Conservation (phyloP, 306 rosid species). For the Sindora glabra region DNA sequence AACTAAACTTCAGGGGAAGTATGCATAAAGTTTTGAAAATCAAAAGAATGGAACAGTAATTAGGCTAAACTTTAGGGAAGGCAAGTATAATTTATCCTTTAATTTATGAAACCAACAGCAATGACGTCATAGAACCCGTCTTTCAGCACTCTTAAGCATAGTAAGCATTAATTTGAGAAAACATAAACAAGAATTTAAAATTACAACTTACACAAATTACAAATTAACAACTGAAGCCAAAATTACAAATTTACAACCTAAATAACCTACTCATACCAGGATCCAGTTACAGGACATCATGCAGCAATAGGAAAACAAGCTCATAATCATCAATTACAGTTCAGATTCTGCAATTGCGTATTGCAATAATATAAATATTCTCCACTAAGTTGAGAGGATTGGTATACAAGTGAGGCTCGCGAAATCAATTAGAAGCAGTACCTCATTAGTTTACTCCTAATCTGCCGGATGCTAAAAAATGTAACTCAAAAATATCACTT, state of each 20-base stretch:
- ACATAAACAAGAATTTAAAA: too few species aligned
- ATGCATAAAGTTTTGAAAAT: too few species aligned
- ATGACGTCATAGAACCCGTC: too few species aligned
- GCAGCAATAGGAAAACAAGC: not conserved
- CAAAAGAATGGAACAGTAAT: too few species aligned
- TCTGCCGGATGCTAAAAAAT: constrained; percentile 8
- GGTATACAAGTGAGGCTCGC: constrained; percentile 15
- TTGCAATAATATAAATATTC: constrained; percentile 13
- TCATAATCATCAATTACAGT: not conserved
- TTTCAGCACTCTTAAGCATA: too few species aligned
- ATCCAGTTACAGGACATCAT: not conserved
- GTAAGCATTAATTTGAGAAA: too few species aligned
- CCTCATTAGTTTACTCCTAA: not conserved
- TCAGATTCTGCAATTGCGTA: constrained; percentile 7
- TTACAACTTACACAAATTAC: not conserved
- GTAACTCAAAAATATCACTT: too few species aligned
- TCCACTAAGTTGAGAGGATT: not conserved
- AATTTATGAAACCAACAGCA: too few species aligned
- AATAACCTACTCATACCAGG: not conserved
- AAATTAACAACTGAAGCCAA: constrained; percentile 4
- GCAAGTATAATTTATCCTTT: too few species aligned
- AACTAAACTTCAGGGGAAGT: too few species aligned
- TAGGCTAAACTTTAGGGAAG: too few species aligned
- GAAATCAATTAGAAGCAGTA: constrained; percentile 10
- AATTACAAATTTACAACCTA: not conserved